phyloP scores from a whole-genome alignment of 2,329 filamentous ascomycete species.

The Xylariaceae sp. region DNA sequence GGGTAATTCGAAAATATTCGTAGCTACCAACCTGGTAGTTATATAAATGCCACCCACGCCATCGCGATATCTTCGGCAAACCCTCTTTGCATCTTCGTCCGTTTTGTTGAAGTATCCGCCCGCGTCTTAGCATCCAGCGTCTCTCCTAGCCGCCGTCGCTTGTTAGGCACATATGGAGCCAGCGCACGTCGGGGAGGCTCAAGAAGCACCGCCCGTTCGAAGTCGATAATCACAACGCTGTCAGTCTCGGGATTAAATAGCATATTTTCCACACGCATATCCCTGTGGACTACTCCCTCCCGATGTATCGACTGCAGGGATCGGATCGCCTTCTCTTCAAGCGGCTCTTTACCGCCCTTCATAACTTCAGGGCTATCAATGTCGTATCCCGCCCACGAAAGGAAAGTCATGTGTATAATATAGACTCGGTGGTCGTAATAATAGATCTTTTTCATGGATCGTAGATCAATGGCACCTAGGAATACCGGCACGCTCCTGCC shows the following conservation, averaged over 20 bases:
- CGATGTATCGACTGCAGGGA: constrained; percentile 35
- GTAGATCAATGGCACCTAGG: too few relatives aligned
- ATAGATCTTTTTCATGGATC: constrained; percentile 44
- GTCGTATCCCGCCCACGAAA: constrained; percentile 45
- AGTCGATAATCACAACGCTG: constrained; percentile 43
- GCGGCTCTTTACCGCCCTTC: neutral
- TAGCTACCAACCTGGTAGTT: too few relatives aligned
- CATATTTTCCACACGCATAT: constrained; percentile 38
- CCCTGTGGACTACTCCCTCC: constrained; percentile 38
- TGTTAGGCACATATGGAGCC: constrained; percentile 35
- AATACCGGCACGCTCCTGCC: too few relatives aligned
- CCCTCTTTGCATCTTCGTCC: neutral
- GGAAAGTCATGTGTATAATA: constrained; percentile 44
- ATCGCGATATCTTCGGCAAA: constrained; percentile 17
- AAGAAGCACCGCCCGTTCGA: constrained; percentile 40
- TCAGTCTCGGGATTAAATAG: constrained; percentile 35
- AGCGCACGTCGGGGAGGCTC: constrained; percentile 26
- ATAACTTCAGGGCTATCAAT: constrained; percentile 12
- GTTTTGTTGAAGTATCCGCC: neutral
- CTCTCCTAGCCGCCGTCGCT: constrained; percentile 24
- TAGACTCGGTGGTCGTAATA: constrained; percentile 44
- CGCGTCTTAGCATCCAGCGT: constrained; percentile 12
- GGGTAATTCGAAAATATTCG: too few relatives aligned
- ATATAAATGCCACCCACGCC: constrained; percentile 9
- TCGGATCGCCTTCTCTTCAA: constrained; percentile 16